Percentiles rank a stretch among this genome's conserved stretches.
Evolutionary conservation across 495 filamentous ascomycete species (phyloP).

Genomic region (Trichoderma reesei): DNA sequence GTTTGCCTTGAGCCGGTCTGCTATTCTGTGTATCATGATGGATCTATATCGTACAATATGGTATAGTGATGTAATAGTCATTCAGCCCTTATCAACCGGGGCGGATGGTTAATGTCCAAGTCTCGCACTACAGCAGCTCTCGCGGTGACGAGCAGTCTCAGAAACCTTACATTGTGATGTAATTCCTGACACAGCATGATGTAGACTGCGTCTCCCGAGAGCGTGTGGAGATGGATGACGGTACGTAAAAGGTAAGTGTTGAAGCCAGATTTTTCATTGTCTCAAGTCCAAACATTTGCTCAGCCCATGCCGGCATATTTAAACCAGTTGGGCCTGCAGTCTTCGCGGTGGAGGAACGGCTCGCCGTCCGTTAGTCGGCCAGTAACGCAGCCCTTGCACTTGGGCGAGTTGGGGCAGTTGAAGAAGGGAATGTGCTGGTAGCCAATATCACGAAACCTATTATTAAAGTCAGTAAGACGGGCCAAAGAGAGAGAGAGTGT

Average conservation of each 20-base stretch:
- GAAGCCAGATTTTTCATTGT: neutral
- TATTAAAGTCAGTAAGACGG: constrained; percentile 11
- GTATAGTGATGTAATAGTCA: no score
- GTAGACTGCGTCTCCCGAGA: neutral
- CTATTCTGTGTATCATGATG: neutral
- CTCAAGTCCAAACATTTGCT: neutral
- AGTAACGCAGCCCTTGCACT: constrained; percentile 80
- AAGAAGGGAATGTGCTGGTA: constrained; percentile 98
- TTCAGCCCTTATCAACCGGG: no score
- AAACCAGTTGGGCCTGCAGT: constrained; percentile 96
- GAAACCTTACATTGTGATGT: no score
- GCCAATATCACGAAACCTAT: constrained; percentile 97
- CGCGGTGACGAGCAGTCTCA: no score
- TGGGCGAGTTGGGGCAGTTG: constrained; percentile 94
- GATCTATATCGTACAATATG: neutral
- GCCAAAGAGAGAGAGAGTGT: neutral
- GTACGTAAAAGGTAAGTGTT: neutral
- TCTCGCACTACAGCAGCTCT: no score
- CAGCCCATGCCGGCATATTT: constrained; percentile 80
- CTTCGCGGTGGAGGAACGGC: constrained; percentile 72
- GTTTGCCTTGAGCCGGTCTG: neutral
- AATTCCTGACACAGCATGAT: neutral
- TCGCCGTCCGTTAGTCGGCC: constrained; percentile 86
- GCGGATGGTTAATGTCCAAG: no score
- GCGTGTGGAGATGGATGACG: neutral